Evolutionary conservation across 2,329 filamentous ascomycete genomes (phyloP), one percentile per base, ranked within the genome.

Genomic region (Colletotrichum trifolii): DNA sequence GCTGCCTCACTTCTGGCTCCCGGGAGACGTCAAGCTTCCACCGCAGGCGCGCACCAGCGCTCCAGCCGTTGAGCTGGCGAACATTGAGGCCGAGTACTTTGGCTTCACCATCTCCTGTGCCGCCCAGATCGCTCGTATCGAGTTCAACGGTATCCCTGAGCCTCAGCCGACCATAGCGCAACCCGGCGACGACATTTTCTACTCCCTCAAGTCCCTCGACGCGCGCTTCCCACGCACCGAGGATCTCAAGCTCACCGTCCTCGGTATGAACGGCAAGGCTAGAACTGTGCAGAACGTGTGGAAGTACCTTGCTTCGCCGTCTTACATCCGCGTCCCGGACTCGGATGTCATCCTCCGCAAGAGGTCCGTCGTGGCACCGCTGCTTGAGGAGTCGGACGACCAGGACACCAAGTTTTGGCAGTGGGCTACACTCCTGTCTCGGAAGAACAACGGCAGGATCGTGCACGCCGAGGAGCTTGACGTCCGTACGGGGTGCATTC

Each of bases 1-100:
- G 69, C 87, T 92, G 69, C 85, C 88, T 17, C 90, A 89, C 73
- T 93, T 93, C 78, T 82, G 83, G 61, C 80, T 90, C 50, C 89
- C 90, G 0, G 83, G 83, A 17, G 91, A 93, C 69, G 71, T 75
- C 4, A 73, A 79, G 9, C 73, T 74, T 33, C 15, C 69, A 40
- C 17, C 49, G 38, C 9, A 52, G 52, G 35, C 68, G 53, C n/a
- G 67, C 62, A 49, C 69, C 65, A 39, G 45, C 34, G 62, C 62
- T 4, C 62, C 57, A 6, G 34, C 9, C 4, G 40, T 65, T 8
- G 52, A 57, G 10, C 1, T 34, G 1, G 11, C 35, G 10, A 52
- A 57, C 8, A 10, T 50, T 11, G 69, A 71, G 6, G 66, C 71
- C 0, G 73, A 71, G 2, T 64, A 71, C 11, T 58, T 71, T 7